These are phyloP conservation scores for Trichoderma lentiforme DNA, from an alignment of 2,329 filamentous ascomycete genomes.

Conservation along the genomic window DNA sequence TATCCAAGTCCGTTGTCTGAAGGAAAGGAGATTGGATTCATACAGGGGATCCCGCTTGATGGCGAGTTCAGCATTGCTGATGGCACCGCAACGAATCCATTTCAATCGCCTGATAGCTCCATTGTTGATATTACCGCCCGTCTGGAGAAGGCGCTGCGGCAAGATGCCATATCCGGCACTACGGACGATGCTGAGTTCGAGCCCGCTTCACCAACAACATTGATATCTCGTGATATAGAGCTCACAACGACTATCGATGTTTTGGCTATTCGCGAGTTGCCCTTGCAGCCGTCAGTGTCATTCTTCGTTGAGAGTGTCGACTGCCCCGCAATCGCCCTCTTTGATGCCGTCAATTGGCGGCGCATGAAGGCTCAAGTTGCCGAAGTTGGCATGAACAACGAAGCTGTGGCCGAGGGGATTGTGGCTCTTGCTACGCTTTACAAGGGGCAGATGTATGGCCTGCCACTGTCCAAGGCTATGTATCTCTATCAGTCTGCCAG, in stretches of 20 bases:
- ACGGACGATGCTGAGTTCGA: background rate
- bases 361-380: slow-evolving; percentile 17
- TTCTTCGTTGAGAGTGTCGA: slow-evolving; percentile 24
- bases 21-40: background rate
- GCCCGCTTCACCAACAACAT: slow-evolving; percentile 10
- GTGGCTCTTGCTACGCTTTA: slow-evolving; percentile 20
- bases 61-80: background rate
- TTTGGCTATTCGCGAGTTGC: slow-evolving; percentile 11
- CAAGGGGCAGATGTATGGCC: slow-evolving; percentile 16
- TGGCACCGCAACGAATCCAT: background rate
- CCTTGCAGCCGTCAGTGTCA: slow-evolving; percentile 9
- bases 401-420: slow-evolving; percentile 10
- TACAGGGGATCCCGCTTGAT: background rate
- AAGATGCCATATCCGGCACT: background rate
- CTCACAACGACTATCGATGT: slow-evolving; percentile 24
- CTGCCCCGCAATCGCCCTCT: slow-evolving; percentile 21
- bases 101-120: background rate
- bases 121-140: background rate
- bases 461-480: slow-evolving; percentile 17
- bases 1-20: slow-evolving; percentile 4
- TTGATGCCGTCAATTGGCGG: slow-evolving; percentile 22
- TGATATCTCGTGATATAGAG: slow-evolving; percentile 25
- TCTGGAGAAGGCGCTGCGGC: background rate
- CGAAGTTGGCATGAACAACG: slow-evolving; percentile 3
- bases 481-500: slow-evolving; percentile 14